Evolutionary conservation across 768 basidiomycete genomes (phyloP).

Genomic region (Chiua virens): DNA sequence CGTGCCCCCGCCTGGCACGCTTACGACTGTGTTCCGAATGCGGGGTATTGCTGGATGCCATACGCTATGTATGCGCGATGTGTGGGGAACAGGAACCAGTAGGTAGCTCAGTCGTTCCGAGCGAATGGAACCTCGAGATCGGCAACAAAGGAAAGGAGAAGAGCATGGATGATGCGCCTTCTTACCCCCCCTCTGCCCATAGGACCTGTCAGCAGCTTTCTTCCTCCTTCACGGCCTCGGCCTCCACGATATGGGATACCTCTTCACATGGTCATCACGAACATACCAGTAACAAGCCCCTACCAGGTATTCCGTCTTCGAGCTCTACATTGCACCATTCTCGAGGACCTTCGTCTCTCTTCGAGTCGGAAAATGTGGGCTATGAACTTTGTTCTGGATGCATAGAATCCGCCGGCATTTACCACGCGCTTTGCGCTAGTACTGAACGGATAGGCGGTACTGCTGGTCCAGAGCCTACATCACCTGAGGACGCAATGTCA

Average conservation of each 20-base stretch:
- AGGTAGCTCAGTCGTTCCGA: constrained; percentile 8
- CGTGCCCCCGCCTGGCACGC: constrained; percentile 54
- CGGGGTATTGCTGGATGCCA: constrained; percentile 67
- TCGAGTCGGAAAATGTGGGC: constrained; percentile 37
- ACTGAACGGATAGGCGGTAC: constrained; percentile 27
- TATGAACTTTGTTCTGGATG: constrained; percentile 87
- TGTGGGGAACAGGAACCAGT: constrained; percentile 77
- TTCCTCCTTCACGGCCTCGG: constrained; percentile 18
- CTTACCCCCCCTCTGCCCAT: constrained; percentile 39
- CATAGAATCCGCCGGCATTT: constrained; percentile 73
- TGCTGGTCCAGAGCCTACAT: constrained; percentile 40
- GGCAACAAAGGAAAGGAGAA: constrained; percentile 53
- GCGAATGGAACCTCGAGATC: constrained; percentile 13
- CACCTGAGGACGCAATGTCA: constrained; percentile 55
- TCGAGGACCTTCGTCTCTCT: constrained; percentile 1
- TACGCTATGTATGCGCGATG: constrained; percentile 87
- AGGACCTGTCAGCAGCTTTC: constrained; percentile 24
- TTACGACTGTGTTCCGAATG: constrained; percentile 87
- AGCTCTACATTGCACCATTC: constrained; percentile 11
- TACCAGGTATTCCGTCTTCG: constrained; percentile 43
- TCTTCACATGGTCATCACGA: constrained; percentile 16
- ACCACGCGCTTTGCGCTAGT: constrained; percentile 68
- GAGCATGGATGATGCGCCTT: constrained; percentile 19
- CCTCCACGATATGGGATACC: constrained; percentile 11
- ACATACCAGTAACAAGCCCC: constrained; percentile 38